Evolutionary conservation across 1,284 basidiomycete genomes (phyloP), one percentile per base, ranked within the genome.

Genomic region (Golubevia sp.): DNA sequence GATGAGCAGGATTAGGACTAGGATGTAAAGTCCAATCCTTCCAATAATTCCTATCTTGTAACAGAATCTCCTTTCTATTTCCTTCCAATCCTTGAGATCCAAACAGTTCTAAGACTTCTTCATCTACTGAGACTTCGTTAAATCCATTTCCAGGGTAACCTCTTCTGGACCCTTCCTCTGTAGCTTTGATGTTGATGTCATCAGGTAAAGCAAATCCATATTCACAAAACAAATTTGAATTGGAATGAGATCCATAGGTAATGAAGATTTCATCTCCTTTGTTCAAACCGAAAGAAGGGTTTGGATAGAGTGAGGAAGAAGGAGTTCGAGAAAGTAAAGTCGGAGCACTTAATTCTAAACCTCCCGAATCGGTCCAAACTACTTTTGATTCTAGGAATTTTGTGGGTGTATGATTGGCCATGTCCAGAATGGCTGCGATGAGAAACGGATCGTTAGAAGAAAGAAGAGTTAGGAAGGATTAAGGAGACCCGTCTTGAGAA

Each of bases 361-460:
- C 74, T 1, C 69, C 70, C 4, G 61, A 59, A 1, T 20, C 7
- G 6, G 64, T 58, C 50, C 67, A 72, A n/a, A 54, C 56, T 26
- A 77, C 76, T 20, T 68, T 73, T 67, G 71, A 78, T 38, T 72
- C 74, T 21, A 64, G 49, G 18, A 55, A 34, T 0, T 61, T 34
- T 18, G 71, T 63, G 1, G 66, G 52, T 2, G 77, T 82, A 55
- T 82, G 79, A 52, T 82, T 82, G 27, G 77, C 76, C 79, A 82
- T 80, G 34, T 82, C 79, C 8, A 82, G 74, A 59, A 82, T 30
- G 0, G 79, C 77, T 3, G 8, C 49, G 21, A 34, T 4, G 11
- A 27, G 24, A 25, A 34, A 54, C 4, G 11, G 24, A 30, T 34
- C 5, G 30, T 5, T 3, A 34, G 30, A 11, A 34, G 30, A 34